A percentile compares a stretch with the other conserved stretches of the same genome.
phyloP scores from a whole-genome alignment of 257 asterid genomes.

The Thymus mandschuricus region DNA sequence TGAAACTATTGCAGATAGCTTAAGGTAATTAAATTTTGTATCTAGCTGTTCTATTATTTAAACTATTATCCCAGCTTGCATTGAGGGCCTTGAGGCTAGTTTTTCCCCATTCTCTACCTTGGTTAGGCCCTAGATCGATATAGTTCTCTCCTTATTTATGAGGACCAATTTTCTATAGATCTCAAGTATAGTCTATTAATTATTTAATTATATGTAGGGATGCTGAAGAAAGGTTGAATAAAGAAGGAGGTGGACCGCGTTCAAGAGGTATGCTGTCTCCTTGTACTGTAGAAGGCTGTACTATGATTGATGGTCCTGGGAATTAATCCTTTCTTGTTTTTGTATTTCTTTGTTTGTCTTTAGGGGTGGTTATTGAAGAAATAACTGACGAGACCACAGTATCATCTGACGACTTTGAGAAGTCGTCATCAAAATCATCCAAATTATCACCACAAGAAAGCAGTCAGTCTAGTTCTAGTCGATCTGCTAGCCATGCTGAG shows the following conservation, averaged over 20 bases:
- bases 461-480: conserved; percentile 42
- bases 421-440: conserved; percentile 36
- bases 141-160: conserved; percentile 13
- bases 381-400: conserved; percentile 70
- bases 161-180: conserved; percentile 5
- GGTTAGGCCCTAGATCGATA: conserved; percentile 11
- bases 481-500: conserved; percentile 36
- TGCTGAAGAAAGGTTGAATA: conserved; percentile 60
- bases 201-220: conserved; percentile 53
- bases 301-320: conserved; percentile 24
- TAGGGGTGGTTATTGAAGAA: conserved; percentile 88
- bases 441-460: conserved; percentile 43
- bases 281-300: conserved; percentile 4
- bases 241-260: conserved; percentile 55
- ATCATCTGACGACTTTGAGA: conserved; percentile 47
- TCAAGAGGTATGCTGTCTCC: conserved; percentile 56
- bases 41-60: conserved; percentile 6
- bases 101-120: background rate
- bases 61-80: conserved; percentile 1
- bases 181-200: conserved; percentile 24
- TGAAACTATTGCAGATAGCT: conserved; percentile 86
- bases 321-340: background rate
- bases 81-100: background rate
- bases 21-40: conserved; percentile 59
- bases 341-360: conserved; percentile 26